phyloP scores from a whole-genome alignment of 495 filamentous ascomycete species.

The Glutinoglossum americanum region DNA sequence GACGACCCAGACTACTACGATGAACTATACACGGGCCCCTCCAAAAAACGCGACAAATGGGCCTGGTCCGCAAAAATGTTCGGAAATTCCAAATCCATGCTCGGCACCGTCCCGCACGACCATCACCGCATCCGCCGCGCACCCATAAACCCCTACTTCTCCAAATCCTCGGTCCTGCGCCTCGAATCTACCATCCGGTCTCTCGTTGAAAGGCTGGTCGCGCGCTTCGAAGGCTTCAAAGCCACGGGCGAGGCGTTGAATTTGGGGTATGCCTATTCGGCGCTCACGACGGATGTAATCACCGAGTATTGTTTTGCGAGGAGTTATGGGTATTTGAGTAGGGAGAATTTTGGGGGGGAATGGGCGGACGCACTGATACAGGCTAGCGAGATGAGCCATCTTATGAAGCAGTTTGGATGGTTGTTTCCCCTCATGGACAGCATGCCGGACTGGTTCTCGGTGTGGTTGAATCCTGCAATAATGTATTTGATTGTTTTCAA shows the following conservation, averaged over 20 bases:
- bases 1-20: conserved; percentile 15
- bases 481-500: background rate
- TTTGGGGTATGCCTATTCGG: conserved; percentile 18
- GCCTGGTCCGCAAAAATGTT: background rate
- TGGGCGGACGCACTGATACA: conserved; percentile 10
- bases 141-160: conserved; percentile 18
- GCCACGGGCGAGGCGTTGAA: conserved; percentile 6
- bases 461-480: background rate
- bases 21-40: background rate
- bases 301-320: conserved; percentile 15
- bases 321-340: conserved; percentile 16
- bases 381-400: background rate
- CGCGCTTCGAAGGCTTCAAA: conserved; percentile 1
- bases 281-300: conserved; percentile 22
- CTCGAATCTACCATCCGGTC: conserved; percentile 16
- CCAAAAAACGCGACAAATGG: background rate
- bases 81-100: conserved; percentile 5
- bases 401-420: conserved; percentile 16
- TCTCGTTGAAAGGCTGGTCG: conserved; percentile 16
- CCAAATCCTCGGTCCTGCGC: conserved; percentile 11
- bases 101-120: conserved; percentile 9
- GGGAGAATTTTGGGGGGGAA: conserved; percentile 15
- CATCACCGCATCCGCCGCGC: conserved; percentile 14
- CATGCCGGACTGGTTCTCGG: conserved; percentile 6
- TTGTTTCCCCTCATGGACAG: conserved; percentile 12